Percentiles rank a stretch among this genome's conserved stretches.
Conservation (phyloP, 2,329 filamentous ascomycete genomes). For the Penicillium nordicum region DNA sequence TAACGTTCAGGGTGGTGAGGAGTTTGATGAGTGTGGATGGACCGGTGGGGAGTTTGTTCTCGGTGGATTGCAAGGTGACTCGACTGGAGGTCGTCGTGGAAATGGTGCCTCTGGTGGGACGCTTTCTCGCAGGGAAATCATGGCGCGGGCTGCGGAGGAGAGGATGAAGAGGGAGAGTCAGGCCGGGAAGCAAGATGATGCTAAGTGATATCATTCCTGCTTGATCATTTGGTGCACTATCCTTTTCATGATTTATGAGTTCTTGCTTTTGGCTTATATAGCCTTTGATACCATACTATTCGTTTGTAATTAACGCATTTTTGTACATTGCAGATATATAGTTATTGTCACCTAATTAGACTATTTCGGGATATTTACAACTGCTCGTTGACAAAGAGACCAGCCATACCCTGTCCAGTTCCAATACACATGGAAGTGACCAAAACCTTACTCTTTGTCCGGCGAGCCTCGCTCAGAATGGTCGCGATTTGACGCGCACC, state of each 20-base stretch:
- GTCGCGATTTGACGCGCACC: constrained; percentile 89
- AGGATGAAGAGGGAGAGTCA: constrained; percentile 53
- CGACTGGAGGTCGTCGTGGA: constrained; percentile 35
- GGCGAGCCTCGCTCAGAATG: constrained; percentile 76
- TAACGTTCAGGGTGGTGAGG: constrained; percentile 48
- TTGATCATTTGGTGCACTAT: background rate
- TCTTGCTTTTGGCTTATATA: background rate
- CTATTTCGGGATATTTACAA: constrained; percentile 24
- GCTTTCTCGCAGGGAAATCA: constrained; percentile 66
- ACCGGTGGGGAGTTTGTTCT: constrained; percentile 75
- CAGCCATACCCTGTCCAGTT: constrained; percentile 65
- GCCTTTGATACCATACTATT: background rate
- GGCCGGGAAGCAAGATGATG: constrained; percentile 31
- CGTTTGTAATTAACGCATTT: background rate
- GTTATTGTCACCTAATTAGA: background rate
- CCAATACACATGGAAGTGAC: constrained; percentile 87
- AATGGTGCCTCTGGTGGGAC: constrained; percentile 26
- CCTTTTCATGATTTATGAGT: constrained; percentile 7
- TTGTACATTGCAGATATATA: background rate
- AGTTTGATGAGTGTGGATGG: constrained; percentile 70
- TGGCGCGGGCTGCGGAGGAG: constrained; percentile 72
- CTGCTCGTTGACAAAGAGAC: constrained; percentile 64
- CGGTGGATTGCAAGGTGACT: constrained; percentile 51
- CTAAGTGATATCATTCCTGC: constrained; percentile 3
- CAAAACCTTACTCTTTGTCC: constrained; percentile 84